Evolutionary conservation across 768 basidiomycete genomes (phyloP), one percentile per base, ranked within the genome.

Genomic region (Lactifluus volemus): DNA sequence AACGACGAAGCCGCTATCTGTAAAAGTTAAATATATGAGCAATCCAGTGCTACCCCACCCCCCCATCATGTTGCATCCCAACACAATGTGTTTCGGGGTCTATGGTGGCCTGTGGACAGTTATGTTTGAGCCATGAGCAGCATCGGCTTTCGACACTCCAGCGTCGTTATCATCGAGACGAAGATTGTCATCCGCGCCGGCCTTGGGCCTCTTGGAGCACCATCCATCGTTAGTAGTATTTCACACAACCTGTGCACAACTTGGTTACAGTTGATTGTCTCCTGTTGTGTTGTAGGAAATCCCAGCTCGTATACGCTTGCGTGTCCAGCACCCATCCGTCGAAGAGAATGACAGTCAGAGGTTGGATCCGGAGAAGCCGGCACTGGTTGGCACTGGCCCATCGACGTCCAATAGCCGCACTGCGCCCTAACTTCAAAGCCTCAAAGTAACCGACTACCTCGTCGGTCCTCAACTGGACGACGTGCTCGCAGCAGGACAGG

Each of bases 381-480:
- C n/a, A n/a, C n/a, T n/a, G n/a, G n/a, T n/a, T n/a, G 45, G 60
- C 71, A 58, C 65, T 59, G 72, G 71, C 44, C 68, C 74, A 1
- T 69, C 71, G 11, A 77, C 77, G 0, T 80, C 81, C 5, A 77
- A 77, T n/a, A 79, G 78, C 53, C 78, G 81, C 38, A 69, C 75
- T 5, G 79, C 83, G 19, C 75, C 47, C 72, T n/a, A 76, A 51
- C 62, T 71, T 30, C 72, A 68, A 55, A 63, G 77, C 4, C 79
- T 80, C 41, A 78, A 80, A 50, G 84, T 86, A 19, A 84, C 83
- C 42, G 89, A 91, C 67, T 95, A 93, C 71, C 79, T 95, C 15
- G 91, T 94, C 58, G 92, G 92, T 1, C 61, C 80, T 3, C 85
- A n/a, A 58, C 79, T 95, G 1, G 90, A 93, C 67, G 89, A 92